Conservation (phyloP, 371 early-diverging fungal species). For the Mucor saturninus region DNA sequence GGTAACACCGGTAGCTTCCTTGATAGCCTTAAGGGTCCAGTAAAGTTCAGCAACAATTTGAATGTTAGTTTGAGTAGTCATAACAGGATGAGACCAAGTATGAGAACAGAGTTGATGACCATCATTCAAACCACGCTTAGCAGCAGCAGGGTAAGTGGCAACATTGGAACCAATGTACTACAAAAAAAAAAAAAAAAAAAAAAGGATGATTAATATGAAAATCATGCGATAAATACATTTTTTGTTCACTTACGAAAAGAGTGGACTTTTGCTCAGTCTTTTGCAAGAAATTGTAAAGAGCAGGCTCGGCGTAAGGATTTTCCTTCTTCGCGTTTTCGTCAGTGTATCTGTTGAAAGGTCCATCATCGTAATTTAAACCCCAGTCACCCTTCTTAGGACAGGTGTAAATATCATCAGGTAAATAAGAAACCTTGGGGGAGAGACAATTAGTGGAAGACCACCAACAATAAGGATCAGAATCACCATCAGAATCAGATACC, state of each 20-base stretch:
- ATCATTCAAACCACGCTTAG: constrained; percentile 46
- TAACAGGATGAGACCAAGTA: constrained; percentile 62
- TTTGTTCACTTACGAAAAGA: constrained; percentile 28
- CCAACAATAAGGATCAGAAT: constrained; percentile 43
- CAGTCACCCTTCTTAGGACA: constrained; percentile 51
- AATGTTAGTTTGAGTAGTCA: constrained; percentile 57
- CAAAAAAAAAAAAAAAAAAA: background rate
- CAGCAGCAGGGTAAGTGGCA: constrained; percentile 46
- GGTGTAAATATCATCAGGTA: constrained; percentile 49
- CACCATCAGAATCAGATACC: constrained; percentile 20
- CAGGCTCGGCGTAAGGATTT: constrained; percentile 44
- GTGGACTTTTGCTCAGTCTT: constrained; percentile 28
- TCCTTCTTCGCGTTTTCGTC: constrained; percentile 19
- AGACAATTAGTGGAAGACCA: constrained; percentile 53
- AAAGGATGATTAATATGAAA: background rate
- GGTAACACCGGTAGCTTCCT: constrained; percentile 58
- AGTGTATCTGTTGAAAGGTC: constrained; percentile 41
- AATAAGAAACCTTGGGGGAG: constrained; percentile 40
- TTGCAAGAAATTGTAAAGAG: constrained; percentile 48
- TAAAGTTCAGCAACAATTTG: constrained; percentile 62
- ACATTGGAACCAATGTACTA: constrained; percentile 52
- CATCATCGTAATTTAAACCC: constrained; percentile 55
- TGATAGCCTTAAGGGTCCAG: constrained; percentile 54
- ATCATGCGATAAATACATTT: background rate
- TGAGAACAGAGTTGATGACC: constrained; percentile 55